phyloP scores from a whole-genome alignment of 768 basidiomycete species.

The Serendipita vermifera region DNA sequence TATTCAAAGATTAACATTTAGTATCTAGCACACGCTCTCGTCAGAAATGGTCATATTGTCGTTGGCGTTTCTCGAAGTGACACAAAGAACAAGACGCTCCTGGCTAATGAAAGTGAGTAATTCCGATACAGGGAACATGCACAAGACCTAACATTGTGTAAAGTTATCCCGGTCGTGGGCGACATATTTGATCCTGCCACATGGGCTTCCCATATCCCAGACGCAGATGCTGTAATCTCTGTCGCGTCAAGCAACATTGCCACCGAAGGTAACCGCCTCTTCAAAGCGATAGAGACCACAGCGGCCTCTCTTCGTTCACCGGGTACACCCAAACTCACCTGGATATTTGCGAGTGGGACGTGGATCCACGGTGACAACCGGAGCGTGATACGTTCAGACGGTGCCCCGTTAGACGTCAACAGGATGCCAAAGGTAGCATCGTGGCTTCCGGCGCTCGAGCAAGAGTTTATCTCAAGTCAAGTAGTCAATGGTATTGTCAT shows the following conservation, averaged over 20 bases:
- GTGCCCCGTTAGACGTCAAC: constrained; percentile 23
- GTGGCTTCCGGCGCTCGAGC: constrained; percentile 28
- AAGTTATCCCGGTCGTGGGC: constrained; percentile 30
- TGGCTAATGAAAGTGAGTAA: constrained; percentile 30
- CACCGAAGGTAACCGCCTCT: constrained; percentile 20
- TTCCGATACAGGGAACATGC: background rate
- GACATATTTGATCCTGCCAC: constrained; percentile 18
- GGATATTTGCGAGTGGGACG: constrained; percentile 34
- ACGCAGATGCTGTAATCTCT: constrained; percentile 18
- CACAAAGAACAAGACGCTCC: constrained; percentile 25
- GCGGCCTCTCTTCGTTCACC: constrained; percentile 25
- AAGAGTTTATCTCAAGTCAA: constrained; percentile 21
- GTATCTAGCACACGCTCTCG: constrained; percentile 28
- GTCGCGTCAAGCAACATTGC: constrained; percentile 14
- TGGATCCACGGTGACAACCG: constrained; percentile 34
- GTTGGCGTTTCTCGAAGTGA: constrained; percentile 34
- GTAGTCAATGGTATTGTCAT: constrained; percentile 34
- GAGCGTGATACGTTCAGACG: constrained; percentile 24
- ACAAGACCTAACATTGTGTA: background rate
- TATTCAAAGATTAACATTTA: background rate
- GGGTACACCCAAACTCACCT: constrained; percentile 29
- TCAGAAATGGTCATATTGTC: constrained; percentile 34
- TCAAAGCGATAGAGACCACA: constrained; percentile 25
- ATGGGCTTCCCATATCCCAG: constrained; percentile 16
- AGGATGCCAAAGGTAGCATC: constrained; percentile 16